Percentiles rank a stretch among this genome's conserved stretches.
Evolutionary conservation across 306 rosid species (phyloP).

Genomic region (Vigna nakashimae): DNA sequence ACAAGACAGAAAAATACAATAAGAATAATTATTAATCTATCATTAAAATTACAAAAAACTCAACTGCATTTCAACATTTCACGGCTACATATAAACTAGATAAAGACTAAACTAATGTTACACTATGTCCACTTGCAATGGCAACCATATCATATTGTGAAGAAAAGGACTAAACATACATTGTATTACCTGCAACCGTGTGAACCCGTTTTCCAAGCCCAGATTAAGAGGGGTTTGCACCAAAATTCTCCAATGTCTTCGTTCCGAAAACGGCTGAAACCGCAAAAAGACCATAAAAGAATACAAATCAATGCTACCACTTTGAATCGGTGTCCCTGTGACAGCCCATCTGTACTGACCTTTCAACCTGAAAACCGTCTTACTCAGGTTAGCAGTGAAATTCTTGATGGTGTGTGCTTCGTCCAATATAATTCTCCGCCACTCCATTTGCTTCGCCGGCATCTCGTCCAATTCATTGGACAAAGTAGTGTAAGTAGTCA

Average conservation of each 20-base stretch:
- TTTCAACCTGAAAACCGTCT: slow-evolving; percentile 55
- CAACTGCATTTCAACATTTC: not conserved
- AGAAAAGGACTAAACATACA: not conserved
- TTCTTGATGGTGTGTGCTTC: slow-evolving; percentile 86
- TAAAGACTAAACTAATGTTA: not conserved
- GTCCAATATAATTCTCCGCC: slow-evolving; percentile 85
- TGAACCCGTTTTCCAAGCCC: slow-evolving; percentile 55
- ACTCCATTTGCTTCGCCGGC: slow-evolving; percentile 56
- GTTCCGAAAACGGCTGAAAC: slow-evolving; percentile 77
- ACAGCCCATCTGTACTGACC: slow-evolving; percentile 82
- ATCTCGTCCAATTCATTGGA: slow-evolving; percentile 47
- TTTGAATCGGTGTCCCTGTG: slow-evolving; percentile 84
- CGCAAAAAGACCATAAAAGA: slow-evolving; percentile 78
- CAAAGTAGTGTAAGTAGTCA: slow-evolving; percentile 75
- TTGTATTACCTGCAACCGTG: slow-evolving; percentile 71
- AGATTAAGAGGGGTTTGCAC: slow-evolving; percentile 76
- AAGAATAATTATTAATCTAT: not conserved
- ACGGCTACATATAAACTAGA: not conserved
- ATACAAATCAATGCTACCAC: slow-evolving; percentile 74
- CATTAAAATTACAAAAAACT: slow-evolving; percentile 5
- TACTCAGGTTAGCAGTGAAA: slow-evolving; percentile 59
- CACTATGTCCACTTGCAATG: not conserved
- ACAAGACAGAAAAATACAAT: not conserved
- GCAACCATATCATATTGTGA: not conserved
- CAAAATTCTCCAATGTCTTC: slow-evolving; percentile 69